Base-by-base conservation (phyloP, 768 basidiomycete species). In the Mrakia frigida region DNA sequence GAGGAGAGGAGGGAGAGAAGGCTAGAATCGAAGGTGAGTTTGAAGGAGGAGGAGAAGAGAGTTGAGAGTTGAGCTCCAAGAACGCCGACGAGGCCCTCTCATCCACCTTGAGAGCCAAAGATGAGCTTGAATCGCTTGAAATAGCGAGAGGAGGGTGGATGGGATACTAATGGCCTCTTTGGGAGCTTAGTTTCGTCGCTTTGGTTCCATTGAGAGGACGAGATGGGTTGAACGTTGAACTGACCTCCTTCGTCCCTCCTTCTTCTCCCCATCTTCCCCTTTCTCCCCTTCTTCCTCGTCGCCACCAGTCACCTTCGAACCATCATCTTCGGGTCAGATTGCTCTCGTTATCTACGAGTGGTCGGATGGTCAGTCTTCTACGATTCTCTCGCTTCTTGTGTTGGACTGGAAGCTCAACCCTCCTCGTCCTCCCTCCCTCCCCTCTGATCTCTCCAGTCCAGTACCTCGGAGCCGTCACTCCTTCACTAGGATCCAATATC, bases 311-410 rank as follows among this genome's bases (percentile, higher is more conserved):
- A 56, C 28, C 61, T 98, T 98, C 84, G 89, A 92, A 80, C 82
- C 85, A 25, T 80, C 86, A 7, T 94, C 94, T 4, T 86, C 89
- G 80, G 96, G 96, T 52, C 92, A 96, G 83, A 85, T 97, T 28
- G 93, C 96, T 37, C 90, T 97, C 87, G 91, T 96, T 73, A 89
- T 99, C 33, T 99, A 98, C 81, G 96, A 98, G 84, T 99, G 95
- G 95, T 82, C 86, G 39, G 97, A 99, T 81, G 89, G 70, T 73
- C 2, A n/a, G 70, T 52, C 11, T 13, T 11, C 73, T 61, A 25
- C 6, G 16, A 52, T 25, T 10, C 21, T 21, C 41, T 18, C 13
- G n/a, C n/a, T n/a, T n/a, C 25, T 46, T 13, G 1, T 23, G 37
- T 43, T 9, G 9, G 11, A n/a, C 23, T 11, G 50, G 11, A n/a